Evolutionary conservation across 1,139 yeast species (phyloP), one percentile per base, ranked within the genome.

Genomic region (Hemisphaericaspora lyxosophila): DNA sequence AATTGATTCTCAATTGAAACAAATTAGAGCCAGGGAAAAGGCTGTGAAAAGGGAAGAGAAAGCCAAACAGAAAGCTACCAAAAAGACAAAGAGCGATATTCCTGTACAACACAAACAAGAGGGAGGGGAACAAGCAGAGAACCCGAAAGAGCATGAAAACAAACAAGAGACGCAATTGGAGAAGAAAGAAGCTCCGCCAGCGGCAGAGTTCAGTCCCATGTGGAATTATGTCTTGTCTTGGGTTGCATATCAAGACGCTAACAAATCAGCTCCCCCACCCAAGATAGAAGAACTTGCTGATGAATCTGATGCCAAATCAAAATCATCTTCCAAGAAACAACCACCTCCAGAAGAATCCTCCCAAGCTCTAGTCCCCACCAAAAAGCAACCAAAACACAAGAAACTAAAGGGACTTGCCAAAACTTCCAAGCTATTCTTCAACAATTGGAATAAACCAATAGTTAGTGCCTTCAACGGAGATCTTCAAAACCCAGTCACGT

Each of bases 161-260:
- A 30, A 20, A 28, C 37, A 39, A 23, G 27, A 43, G 2, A 40
- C 34, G n/a, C 48, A 42, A 23, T 47, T 48, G n/a, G 47, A 46
- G 26, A 46, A 43, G 23, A 34, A 28, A 12, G 35, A 33, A 15
- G 20, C 35, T 23, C 33, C 40, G 7, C 26, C 35, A 52, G 60
- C 4, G 48, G 17, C 11, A 28, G 31, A 57, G n/a, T 67, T 64
- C 44, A 59, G 56, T 38, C 73, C 73, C 2, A 44, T 57, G 5
- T 68, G 74, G 73, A 64, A 60, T 41, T 63, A 62, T 40, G 35
- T 67, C 7, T 54, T 68, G 22, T 62, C 71, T 11, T 66, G 70
- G 70, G 42, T 68, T 4, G 64, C 58, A 1, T 67, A 65, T 40
- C 57, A 62, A 8, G 33, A 45, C 7, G 31, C 39, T 7, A 31